Conservation (phyloP, 768 basidiomycete genomes). For the Fomitopsis pulvina region DNA sequence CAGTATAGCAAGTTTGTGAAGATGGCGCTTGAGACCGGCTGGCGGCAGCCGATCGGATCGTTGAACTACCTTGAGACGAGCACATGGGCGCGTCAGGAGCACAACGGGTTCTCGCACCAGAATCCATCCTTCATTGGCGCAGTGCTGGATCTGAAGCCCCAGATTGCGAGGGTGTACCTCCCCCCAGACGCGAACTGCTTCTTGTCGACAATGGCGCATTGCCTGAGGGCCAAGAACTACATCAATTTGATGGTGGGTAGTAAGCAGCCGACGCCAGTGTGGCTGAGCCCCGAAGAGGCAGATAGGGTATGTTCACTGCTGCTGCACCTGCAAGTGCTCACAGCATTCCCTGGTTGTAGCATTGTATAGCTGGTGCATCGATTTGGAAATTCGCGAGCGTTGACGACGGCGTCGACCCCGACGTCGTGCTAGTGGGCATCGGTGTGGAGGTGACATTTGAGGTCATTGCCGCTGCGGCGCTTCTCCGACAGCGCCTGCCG, state of each 20-base stretch:
- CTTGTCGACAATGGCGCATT: constrained; percentile 79
- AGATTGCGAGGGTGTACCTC: constrained; percentile 69
- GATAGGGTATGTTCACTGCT: constrained; percentile 37
- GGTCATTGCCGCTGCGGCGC: constrained; percentile 77
- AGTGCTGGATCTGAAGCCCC: constrained; percentile 72
- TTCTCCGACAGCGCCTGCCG: constrained; percentile 65
- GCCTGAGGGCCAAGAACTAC: constrained; percentile 78
- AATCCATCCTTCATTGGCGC: constrained; percentile 83
- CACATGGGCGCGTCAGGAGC: constrained; percentile 80
- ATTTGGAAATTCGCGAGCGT: constrained; percentile 81
- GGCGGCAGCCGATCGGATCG: constrained; percentile 65
- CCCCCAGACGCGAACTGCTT: constrained; percentile 90
- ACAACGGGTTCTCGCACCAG: constrained; percentile 89
- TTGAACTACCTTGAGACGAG: constrained; percentile 87
- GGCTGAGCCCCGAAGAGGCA: constrained; percentile 72
- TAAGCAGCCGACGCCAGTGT: constrained; percentile 78
- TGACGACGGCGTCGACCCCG: constrained; percentile 64
- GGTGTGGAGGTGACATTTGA: constrained; percentile 89
- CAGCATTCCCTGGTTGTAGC: constrained; percentile 29
- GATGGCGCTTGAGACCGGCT: constrained; percentile 62
- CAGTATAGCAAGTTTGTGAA: constrained; percentile 87
- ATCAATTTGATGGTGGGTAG: constrained; percentile 86
- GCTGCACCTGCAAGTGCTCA: neutral
- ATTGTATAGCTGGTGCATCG: constrained; percentile 83
- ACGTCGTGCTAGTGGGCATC: constrained; percentile 80